Evolutionary conservation across 2,329 filamentous ascomycete genomes (phyloP).

Genomic region (Teratosphaeria epicoccoides): DNA sequence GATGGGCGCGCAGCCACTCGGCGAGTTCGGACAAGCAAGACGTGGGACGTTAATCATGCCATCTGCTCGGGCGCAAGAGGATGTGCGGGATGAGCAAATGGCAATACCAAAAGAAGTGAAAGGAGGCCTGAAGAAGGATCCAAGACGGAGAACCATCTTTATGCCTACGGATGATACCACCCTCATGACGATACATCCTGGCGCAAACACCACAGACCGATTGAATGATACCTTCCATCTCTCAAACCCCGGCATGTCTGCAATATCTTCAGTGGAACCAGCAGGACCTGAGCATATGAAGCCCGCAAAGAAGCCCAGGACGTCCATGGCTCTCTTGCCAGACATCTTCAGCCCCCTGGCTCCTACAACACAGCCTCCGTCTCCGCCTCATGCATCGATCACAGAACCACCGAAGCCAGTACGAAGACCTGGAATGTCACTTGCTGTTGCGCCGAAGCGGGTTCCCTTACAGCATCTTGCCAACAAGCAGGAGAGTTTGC

Average conservation of each 20-base stretch:
- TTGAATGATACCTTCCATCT: slow-evolving; percentile 25
- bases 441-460: slow-evolving; percentile 39
- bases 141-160: slow-evolving; percentile 40
- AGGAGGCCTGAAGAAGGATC: slow-evolving; percentile 26
- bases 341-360: not conserved
- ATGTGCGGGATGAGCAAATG: not conserved
- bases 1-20: slow-evolving; percentile 4
- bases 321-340: not conserved
- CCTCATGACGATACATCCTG: slow-evolving; percentile 42
- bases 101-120: not conserved
- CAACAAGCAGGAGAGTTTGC: slow-evolving; percentile 14
- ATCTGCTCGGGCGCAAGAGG: not conserved
- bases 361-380: not conserved
- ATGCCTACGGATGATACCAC: slow-evolving; percentile 42
- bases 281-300: not conserved
- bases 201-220: slow-evolving; percentile 25
- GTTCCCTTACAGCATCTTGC: slow-evolving; percentile 37
- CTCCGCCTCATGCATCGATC: not conserved
- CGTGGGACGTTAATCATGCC: not conserved
- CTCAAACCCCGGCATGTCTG: not conserved
- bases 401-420: slow-evolving; percentile 17
- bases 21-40: slow-evolving; percentile 6
- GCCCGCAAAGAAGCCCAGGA: not conserved
- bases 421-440: slow-evolving; percentile 27
- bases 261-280: not conserved